Evolutionary conservation across 2,329 filamentous ascomycete genomes (phyloP), one percentile per base, ranked within the genome.

Genomic region (Pseudocercospora cruenta): DNA sequence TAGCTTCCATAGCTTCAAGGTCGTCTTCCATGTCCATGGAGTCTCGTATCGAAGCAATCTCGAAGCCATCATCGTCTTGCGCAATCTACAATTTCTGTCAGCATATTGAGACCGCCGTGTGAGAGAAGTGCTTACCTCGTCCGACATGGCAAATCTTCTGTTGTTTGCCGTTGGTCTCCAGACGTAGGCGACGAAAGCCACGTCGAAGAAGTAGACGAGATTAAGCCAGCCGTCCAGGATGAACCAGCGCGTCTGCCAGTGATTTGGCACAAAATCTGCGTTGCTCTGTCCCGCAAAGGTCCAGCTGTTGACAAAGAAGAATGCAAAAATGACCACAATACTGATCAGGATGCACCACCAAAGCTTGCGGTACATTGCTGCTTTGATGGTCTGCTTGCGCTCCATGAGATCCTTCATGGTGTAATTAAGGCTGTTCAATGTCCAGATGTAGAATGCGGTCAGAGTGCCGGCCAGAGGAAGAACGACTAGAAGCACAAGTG

Each of bases 391-490:
- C 81, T 99, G 95, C 81, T 97, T 97, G 71, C 95, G 90, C 75
- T 97, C 92, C 63, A 91, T 86, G n/a, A 99, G 86, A 75, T 98
- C 94, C 81, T 97, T 98, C 82, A 98, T 94, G 0, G 95, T 99
- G 65, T 90, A 85, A 79, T 94, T 97, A 65, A 99, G 86, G 22
- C 94, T 96, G 82, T 97, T 98, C 70, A 99, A 85, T 0, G 95
- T 99, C 95, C 95, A 99, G 67, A 99, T 92, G 79, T 99, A 99
- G 80, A 99, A 99, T 10, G 92, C 94, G 19, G 95, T 99, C 69
- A 99, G 82, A 0, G 95, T 97, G 55, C 88, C 94, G 3, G 94
- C 94, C 22, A 99, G 86, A 0, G 95, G 95, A 16, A 99, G 86
- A 28, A 99, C 93, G 72, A 99, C 93, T 58, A 99, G 88, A 4